phyloP scores from a whole-genome alignment of 2,329 filamentous ascomycete genomes.

The Aspergillus sp. region DNA sequence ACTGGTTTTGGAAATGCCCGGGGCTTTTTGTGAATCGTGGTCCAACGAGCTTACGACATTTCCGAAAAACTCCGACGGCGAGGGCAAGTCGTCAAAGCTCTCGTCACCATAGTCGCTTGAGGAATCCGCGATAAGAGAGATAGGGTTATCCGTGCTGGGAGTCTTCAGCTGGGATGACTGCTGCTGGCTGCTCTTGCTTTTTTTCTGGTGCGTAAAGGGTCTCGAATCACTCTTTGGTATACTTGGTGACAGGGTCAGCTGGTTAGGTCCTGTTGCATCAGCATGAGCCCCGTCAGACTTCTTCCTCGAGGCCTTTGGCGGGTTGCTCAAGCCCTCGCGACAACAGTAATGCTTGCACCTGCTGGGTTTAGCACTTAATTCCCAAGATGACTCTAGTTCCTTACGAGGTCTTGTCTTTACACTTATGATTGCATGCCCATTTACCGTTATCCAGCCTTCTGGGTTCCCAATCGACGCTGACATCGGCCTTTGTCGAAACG shows the following conservation, averaged over 20 bases:
- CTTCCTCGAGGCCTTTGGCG: slow-evolving; percentile 46
- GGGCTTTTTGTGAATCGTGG: neutral
- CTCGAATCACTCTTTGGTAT: slow-evolving; percentile 18
- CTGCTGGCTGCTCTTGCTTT: neutral
- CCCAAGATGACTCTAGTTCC: slow-evolving; percentile 15
- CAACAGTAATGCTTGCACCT: slow-evolving; percentile 74
- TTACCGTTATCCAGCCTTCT: slow-evolving; percentile 65
- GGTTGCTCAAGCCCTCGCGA: slow-evolving; percentile 67
- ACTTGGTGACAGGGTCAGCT: slow-evolving; percentile 30
- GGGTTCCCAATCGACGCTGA: slow-evolving; percentile 38
- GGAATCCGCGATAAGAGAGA: slow-evolving; percentile 13
- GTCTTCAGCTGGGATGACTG: neutral
- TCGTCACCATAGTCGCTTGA: slow-evolving; percentile 37
- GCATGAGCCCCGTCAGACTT: slow-evolving; percentile 12
- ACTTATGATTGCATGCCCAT: slow-evolving; percentile 72
- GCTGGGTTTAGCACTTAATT: slow-evolving; percentile 11
- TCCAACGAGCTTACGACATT: neutral
- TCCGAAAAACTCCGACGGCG: slow-evolving; percentile 30
- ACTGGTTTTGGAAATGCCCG: neutral
- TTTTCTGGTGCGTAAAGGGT: slow-evolving; percentile 2
- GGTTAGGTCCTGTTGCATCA: slow-evolving; percentile 27
- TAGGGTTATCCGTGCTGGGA: slow-evolving; percentile 2
- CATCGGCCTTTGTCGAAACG: slow-evolving; percentile 10
- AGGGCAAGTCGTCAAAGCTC: slow-evolving; percentile 39
- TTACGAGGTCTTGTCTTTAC: slow-evolving; percentile 58